These are phyloP conservation scores for Poronia punctata DNA, from an alignment of 495 filamentous ascomycete species.

Conservation along the genomic window DNA sequence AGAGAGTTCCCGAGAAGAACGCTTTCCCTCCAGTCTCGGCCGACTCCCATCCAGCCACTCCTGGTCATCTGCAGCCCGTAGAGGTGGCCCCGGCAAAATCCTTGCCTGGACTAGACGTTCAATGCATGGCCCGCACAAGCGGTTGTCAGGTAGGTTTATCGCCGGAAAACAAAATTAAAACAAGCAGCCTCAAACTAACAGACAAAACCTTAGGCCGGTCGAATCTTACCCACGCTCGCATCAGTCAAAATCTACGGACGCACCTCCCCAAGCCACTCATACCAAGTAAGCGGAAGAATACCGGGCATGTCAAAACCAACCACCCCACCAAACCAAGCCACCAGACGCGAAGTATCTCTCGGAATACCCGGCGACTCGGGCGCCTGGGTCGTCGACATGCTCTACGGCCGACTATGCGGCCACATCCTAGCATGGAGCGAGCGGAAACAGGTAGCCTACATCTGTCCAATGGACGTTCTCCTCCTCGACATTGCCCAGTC, in stretches of 20 bases:
- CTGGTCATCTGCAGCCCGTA: slow-evolving; percentile 30
- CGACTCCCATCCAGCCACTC: slow-evolving; percentile 23
- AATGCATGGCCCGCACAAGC: slow-evolving; percentile 86
- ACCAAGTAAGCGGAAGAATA: slow-evolving; percentile 61
- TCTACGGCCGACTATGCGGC: slow-evolving; percentile 72
- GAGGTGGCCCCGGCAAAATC: slow-evolving; percentile 36
- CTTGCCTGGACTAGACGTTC: slow-evolving; percentile 67
- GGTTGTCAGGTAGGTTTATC: slow-evolving; percentile 55
- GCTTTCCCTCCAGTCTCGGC: slow-evolving; percentile 45
- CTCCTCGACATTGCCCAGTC: slow-evolving; percentile 77
- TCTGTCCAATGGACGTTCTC: slow-evolving; percentile 89
- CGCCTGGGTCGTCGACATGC: slow-evolving; percentile 85
- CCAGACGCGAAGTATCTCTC: slow-evolving; percentile 22
- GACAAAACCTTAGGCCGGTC: too few species aligned
- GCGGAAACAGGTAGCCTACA: slow-evolving; percentile 70
- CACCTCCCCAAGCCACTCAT: slow-evolving; percentile 71
- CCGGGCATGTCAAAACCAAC: slow-evolving; percentile 10
- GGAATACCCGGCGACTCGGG: slow-evolving; percentile 85
- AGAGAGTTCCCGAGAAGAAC: slow-evolving; percentile 65
- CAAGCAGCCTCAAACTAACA: too few species aligned
- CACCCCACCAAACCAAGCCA: slow-evolving; percentile 1
- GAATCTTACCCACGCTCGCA: slow-evolving; percentile 67
- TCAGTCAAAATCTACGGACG: slow-evolving; percentile 78
- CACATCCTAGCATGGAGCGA: slow-evolving; percentile 84
- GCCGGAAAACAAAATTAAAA: too few species aligned